phyloP scores from a whole-genome alignment of 306 rosid species.

The Acacia melanoxylon region DNA sequence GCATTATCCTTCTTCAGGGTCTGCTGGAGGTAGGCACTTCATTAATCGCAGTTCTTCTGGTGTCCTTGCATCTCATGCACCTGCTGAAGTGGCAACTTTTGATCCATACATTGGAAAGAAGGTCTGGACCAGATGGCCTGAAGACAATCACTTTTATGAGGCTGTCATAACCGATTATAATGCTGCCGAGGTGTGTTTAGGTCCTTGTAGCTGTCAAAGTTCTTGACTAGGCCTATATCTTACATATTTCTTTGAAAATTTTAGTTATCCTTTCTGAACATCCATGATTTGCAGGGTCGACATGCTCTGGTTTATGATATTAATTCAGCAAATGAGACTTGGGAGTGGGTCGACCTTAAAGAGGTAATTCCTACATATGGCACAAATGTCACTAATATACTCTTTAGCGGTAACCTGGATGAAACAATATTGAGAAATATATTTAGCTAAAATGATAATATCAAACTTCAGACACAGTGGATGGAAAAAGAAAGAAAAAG shows the following conservation, averaged over 20 bases:
- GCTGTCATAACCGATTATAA: constrained; percentile 85
- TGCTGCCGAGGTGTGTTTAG: constrained; percentile 55
- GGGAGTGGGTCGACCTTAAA: constrained; percentile 97
- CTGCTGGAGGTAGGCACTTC: constrained; percentile 54
- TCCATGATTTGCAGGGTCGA: constrained; percentile 61
- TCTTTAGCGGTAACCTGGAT: not conserved
- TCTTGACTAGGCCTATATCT: not conserved
- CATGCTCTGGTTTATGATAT: constrained; percentile 92
- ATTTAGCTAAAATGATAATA: constrained; percentile 8
- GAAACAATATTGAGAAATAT: not conserved
- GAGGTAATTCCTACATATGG: constrained; percentile 58
- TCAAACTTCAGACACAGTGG: not conserved
- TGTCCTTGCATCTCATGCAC: constrained; percentile 49
- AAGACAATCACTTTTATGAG: constrained; percentile 90
- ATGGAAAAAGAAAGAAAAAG: not conserved
- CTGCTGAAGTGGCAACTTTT: constrained; percentile 46
- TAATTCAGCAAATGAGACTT: constrained; percentile 70
- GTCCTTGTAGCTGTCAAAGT: constrained; percentile 9
- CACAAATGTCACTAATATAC: not conserved
- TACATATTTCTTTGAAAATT: not conserved
- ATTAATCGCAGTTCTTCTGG: constrained; percentile 58
- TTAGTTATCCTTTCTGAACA: not conserved
- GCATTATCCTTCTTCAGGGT: constrained; percentile 57
- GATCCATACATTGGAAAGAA: constrained; percentile 82
- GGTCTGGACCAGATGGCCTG: constrained; percentile 98